Evolutionary conservation across 1,139 yeast genomes (phyloP).

Genomic region (Kazachstania sp.): DNA sequence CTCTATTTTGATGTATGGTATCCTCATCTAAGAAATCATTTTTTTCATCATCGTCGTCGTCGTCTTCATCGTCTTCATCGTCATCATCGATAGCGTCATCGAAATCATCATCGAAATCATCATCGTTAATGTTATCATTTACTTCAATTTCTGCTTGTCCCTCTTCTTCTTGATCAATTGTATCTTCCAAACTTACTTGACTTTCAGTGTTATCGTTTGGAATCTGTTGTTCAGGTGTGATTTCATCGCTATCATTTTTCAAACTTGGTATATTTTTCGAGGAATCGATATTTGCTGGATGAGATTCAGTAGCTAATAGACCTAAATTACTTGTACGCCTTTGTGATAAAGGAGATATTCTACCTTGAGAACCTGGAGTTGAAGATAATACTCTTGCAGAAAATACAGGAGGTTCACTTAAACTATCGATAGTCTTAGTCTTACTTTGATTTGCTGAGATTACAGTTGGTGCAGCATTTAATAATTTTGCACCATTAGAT

Average conservation of each 20-base stretch:
- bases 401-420: not conserved
- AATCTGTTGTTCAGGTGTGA: not conserved
- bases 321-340: not conserved
- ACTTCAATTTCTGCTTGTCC: not conserved
- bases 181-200: not conserved
- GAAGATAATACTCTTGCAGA: not conserved
- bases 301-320: not conserved
- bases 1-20: slow-evolving; percentile 3
- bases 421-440: not conserved
- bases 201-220: not conserved
- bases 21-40: slow-evolving; percentile 1
- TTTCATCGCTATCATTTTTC: not conserved
- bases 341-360: slow-evolving; percentile 1
- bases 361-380: not conserved
- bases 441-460: not conserved
- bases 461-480: not conserved
- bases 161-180: not conserved
- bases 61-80: slow-evolving; percentile 2
- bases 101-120: not conserved
- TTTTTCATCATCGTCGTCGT: slow-evolving; percentile 4
- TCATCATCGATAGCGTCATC: not conserved
- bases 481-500: not conserved
- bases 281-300: not conserved
- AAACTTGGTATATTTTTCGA: not conserved
- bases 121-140: not conserved